Base-by-base conservation (phyloP, 345 rosid species). In the Ceriops tagal region DNA sequence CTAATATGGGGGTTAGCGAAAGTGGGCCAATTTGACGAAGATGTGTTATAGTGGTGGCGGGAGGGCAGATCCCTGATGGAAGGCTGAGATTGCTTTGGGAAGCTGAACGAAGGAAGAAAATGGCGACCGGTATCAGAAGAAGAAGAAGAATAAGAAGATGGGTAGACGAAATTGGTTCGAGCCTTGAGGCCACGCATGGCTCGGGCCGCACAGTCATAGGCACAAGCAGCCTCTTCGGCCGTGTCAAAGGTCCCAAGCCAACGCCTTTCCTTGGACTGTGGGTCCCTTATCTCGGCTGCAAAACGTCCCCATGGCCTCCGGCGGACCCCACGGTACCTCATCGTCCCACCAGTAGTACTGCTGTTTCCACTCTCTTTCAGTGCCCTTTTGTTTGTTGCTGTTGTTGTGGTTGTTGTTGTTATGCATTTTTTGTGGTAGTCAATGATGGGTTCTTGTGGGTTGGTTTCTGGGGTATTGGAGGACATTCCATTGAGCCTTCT, bases 191-290 rank as follows among this genome's bases (percentile, higher is more conserved):
- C 98, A 3, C 96, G 96, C 88, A 92, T 85, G 71, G 91, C 81
- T 51, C 96, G 89, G 66, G 99, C 99, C 1, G 99, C 99, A 19
- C 73, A 78, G 81, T 95, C 99, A 32, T 95, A 92, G 22, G 99
- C 99, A 53, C 92, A 87, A 13, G 99, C 99, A 0, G 99, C 99
- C 71, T 95, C 88, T 81, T 95, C 99, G 0, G 99, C 99, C 5
- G 99, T 95, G 81, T 95, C 99, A 21, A 92, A 95, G n/a, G 98
- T 95, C 16, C 99, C 99, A 0, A 95, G 89, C 99, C 99, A 95
- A 0, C 96, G 82, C 75, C 99, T 80, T 73, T 89, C 99, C 78
- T 88, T 95, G 0, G 96, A 85, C 65, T 77, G 81, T 0, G 99
- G 99, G 67, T 95, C 99, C 24, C 99, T 82, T 74, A 95, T 95